Evolutionary conservation across 116 monocot species (phyloP), one percentile per base, ranked within the genome.

Genomic region (Zostera marina): DNA sequence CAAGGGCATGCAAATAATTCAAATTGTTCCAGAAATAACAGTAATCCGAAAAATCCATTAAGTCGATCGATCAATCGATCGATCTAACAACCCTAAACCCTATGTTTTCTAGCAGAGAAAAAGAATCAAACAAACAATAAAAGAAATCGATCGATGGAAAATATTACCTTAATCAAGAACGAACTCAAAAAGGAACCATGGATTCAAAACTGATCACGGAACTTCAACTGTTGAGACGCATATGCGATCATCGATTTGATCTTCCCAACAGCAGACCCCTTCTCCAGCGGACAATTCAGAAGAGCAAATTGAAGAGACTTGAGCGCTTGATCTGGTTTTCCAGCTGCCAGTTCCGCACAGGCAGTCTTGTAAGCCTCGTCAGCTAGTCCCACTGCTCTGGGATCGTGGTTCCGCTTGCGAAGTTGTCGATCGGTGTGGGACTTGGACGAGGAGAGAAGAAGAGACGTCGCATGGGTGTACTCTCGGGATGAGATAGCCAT

Each of bases 301-400:
- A 92, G 65, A 17, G 92, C 87, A 24, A 78, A 61, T 17, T 66
- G 64, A 16, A 92, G 74, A 15, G 81, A 87, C 20, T 72, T 63
- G 20, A 82, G 52, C 8, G 92, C 92, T 4, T 70, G 67, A 53
- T 76, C 83, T 1, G 78, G 76, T 47, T 73, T 65, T 21, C 83
- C 85, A 32, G 83, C 73, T 17, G 80, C 73, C 3, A 92, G 70
- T 10, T 77, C 75, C 43, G 78, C 71, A 67, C 92, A 78, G 4
- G 83, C 83, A 13, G 73, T 66, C 73, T 66, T 83, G 87, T 87
- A 92, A 0, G 83, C 75, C 63, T 92, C 80, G 54, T 91, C 91
- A 24, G 91, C 91, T 32, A 81, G 57, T 6, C 74, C 54, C 19
- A 73, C 70, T 75, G 15, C 61, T 53, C 56, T 42, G 8, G 52